Evolutionary conservation across 495 filamentous ascomycete species (phyloP), one percentile per base, ranked within the genome.

Genomic region (Annulohypoxylon nitens): DNA sequence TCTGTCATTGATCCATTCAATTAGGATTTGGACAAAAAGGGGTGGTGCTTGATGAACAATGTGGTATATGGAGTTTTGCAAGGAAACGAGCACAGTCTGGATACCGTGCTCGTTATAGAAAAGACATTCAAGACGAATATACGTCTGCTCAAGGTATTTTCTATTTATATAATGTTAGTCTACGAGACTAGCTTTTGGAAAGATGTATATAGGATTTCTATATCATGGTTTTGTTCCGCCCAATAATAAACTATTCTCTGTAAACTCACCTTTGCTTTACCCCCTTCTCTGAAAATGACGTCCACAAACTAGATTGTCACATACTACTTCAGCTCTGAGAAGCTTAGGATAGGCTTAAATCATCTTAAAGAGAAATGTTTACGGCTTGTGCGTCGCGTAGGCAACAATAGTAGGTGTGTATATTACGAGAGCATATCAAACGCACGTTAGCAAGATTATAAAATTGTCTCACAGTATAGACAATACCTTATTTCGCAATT

Each of bases 401-500:
- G n/a, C 7, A 14, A 30, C 7, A 9, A 12, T 33, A 37, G 18
- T 11, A 39, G 3, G 18, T 45, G 47, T 25, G 8, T 16, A 61
- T 25, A 12, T 30, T 59, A 41, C 12, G 26, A 39, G 20, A 18
- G 26, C 64, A 60, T 60, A 59, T 33, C 26, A 50, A 41, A 25
- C 30, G 10, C 16, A 43, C 30, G 50, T 16, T 58, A n/a, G 41
- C 41, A 37, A 39, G 25, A 45, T 36, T 30, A 47, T 50, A 20
- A 25, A 12, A 11, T 16, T 14, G 23, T 41, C 20, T 9, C 18
- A 12, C 11, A 39, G 36, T 39, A 39, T 55, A 14, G 54, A 69
- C 23, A 61, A 53, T 54, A n/a, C 23, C 36, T 39, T 34, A 50
- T 64, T 64, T 64, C 30, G 18, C n/a, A 36, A 12, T 54, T 12